Evolutionary conservation across 2,329 filamentous ascomycete genomes (phyloP).

Genomic region (Hortaea werneckii): DNA sequence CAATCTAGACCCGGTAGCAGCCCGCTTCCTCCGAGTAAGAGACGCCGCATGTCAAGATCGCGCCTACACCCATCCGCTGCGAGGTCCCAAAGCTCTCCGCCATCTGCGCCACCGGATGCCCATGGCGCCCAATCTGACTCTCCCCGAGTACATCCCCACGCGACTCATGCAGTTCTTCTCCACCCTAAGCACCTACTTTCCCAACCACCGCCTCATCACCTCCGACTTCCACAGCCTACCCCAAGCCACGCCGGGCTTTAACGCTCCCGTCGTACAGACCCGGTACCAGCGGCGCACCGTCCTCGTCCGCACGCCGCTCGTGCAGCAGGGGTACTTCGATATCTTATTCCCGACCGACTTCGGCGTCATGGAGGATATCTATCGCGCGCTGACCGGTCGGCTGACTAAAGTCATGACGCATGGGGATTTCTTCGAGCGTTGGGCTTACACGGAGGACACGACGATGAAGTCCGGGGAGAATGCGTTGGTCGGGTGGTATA

Average conservation of each 20-base stretch:
- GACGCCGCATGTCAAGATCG: constrained; percentile 56
- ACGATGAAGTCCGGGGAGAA: constrained; percentile 86
- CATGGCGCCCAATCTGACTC: constrained; percentile 64
- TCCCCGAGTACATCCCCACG: constrained; percentile 88
- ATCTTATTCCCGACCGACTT: constrained; percentile 98
- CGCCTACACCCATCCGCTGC: constrained; percentile 54
- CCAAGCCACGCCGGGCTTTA: constrained; percentile 71
- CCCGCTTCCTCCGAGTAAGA: constrained; percentile 74
- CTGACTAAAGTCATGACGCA: constrained; percentile 77
- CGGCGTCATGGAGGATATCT: constrained; percentile 78
- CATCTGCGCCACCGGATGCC: constrained; percentile 56
- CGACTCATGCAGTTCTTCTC: constrained; percentile 95
- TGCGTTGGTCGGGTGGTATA: constrained; percentile 83
- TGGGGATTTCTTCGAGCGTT: constrained; percentile 79
- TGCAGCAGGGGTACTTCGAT: constrained; percentile 98
- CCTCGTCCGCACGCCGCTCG: constrained; percentile 79
- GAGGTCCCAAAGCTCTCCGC: constrained; percentile 43
- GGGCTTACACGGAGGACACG: constrained; percentile 86
- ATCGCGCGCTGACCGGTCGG: constrained; percentile 85
- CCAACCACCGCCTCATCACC: constrained; percentile 75
- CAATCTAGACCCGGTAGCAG: constrained; percentile 69
- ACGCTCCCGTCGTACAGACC: constrained; percentile 93
- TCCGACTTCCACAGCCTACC: constrained; percentile 86
- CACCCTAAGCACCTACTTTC: constrained; percentile 78
- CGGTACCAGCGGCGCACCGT: constrained; percentile 79